Conservation (phyloP, 2,329 filamentous ascomycete genomes). For the Colletotrichum paranaense region DNA sequence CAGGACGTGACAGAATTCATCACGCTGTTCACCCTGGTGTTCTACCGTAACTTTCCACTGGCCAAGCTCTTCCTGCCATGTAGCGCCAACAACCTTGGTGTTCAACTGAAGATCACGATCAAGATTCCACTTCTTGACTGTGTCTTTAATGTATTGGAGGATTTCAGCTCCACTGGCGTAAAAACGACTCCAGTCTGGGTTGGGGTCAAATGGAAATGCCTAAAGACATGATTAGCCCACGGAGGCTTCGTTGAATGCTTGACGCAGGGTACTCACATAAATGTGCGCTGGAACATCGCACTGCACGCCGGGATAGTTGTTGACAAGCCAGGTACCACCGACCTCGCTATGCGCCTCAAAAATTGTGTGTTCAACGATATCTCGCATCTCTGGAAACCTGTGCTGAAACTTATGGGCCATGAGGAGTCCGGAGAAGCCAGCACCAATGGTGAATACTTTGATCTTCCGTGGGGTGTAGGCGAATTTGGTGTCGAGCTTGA, state of each 20-base stretch:
- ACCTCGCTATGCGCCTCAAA: conserved; percentile 45
- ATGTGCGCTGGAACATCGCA: conserved; percentile 41
- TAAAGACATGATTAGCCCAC: not conserved
- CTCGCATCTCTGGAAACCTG: not conserved
- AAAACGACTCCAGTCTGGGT: conserved; percentile 42
- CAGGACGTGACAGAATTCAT: conserved; percentile 37
- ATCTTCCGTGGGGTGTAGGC: conserved; percentile 45
- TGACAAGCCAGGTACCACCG: conserved; percentile 49
- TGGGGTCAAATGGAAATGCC: not conserved
- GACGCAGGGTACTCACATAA: conserved; percentile 32
- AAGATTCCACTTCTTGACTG: conserved; percentile 56
- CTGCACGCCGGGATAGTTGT: conserved; percentile 44
- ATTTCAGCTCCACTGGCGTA: conserved; percentile 70
- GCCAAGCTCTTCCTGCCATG: conserved; percentile 40
- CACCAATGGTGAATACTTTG: conserved; percentile 48
- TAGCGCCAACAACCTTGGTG: conserved; percentile 45
- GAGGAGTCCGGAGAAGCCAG: conserved; percentile 46
- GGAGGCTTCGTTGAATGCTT: not conserved
- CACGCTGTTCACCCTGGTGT: conserved; percentile 28
- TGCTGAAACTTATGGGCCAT: conserved; percentile 50
- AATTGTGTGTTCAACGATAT: conserved; percentile 36
- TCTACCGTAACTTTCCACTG: conserved; percentile 38
- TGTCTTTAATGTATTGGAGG: conserved; percentile 60
- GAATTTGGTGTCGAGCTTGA: conserved; percentile 40
- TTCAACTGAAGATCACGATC: conserved; percentile 48